Evolutionary conservation across 805 yeast species (phyloP), one percentile per base, ranked within the genome.

Genomic region (Vanderwaltozyma verrucispora): DNA sequence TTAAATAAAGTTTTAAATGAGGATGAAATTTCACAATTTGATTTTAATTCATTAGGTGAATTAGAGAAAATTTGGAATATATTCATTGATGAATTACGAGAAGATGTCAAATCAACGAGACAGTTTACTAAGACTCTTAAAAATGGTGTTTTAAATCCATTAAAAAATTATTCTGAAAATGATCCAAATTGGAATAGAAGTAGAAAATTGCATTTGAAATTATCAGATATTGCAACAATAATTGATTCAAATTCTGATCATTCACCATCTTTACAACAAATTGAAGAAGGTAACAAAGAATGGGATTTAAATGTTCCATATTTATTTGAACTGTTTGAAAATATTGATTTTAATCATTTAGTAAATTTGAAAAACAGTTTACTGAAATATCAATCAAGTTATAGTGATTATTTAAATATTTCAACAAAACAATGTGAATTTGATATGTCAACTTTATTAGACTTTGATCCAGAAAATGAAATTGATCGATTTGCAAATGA

Each of bases 291-390:
- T 25, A 76, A 71, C 37, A 65, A 65, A 26, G 71, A 74, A 48
- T 86, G 95, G 95, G 78, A 77, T 44, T 64, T 73, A 37, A 77
- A 78, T 54, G 89, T 92, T 2, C 89, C 94, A 2, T 75, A 71
- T 38, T 74, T 81, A 30, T 80, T 83, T 53, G 79, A 78, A 47
- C 74, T 75, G 45, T 80, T 86, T 54, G 92, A 85, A 53, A 68
- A 67, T 43, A 76, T 80, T 47, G 92, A 85, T 55, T 69, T 64
- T 50, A 63, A 64, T 58, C 75, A 84, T 62, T 68, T 74, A 58
- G 67, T 61, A 42, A 69, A 75, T 40, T 64, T 85, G 42, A 79
- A 84, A 53, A 77, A 77, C 37, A 69, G 78, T 38, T 67, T 88
- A 39, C 65, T 78, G 35, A 76, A 76, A 51, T 79, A 75, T 51